Conservation (phyloP, 2,329 filamentous ascomycete genomes). For the Pseudogymnoascus pannorum region DNA sequence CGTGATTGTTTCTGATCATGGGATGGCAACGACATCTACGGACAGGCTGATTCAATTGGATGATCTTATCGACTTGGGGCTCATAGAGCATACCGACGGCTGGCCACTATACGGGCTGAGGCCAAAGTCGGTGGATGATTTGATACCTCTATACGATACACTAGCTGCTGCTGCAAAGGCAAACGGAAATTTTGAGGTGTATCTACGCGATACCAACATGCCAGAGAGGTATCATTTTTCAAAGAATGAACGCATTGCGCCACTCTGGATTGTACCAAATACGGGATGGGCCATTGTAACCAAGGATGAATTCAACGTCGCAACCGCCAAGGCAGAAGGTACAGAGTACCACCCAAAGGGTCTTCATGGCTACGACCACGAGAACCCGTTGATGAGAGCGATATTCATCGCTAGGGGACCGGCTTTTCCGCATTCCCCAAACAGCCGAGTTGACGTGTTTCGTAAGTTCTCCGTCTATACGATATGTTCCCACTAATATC, state of each 20-base stretch:
- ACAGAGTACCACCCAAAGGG: constrained; percentile 71
- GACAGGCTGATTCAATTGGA: constrained; percentile 81
- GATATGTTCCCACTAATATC: neutral
- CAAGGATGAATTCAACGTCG: constrained; percentile 69
- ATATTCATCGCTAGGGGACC: constrained; percentile 91
- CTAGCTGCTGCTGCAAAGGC: constrained; percentile 48
- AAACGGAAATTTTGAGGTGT: constrained; percentile 69
- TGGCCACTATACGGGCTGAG: constrained; percentile 91
- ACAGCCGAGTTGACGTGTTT: constrained; percentile 72
- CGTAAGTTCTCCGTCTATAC: constrained; percentile 50
- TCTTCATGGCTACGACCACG: constrained; percentile 89
- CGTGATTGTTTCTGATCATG: constrained; percentile 93
- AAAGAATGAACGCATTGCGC: constrained; percentile 81
- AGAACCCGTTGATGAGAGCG: constrained; percentile 90
- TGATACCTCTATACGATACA: constrained; percentile 60
- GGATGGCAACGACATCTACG: constrained; percentile 89
- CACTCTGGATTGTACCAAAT: constrained; percentile 88
- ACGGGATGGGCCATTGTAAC: constrained; percentile 88
- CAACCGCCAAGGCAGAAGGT: constrained; percentile 55
- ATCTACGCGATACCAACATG: constrained; percentile 82
- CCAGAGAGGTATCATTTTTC: constrained; percentile 87
- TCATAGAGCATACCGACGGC: constrained; percentile 80
- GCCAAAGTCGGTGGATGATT: constrained; percentile 60
- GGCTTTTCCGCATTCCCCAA: constrained; percentile 78
- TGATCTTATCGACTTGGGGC: constrained; percentile 69